These are phyloP conservation scores for Candida sonorensis DNA, from an alignment of 805 yeast species.

Conservation along the genomic window DNA sequence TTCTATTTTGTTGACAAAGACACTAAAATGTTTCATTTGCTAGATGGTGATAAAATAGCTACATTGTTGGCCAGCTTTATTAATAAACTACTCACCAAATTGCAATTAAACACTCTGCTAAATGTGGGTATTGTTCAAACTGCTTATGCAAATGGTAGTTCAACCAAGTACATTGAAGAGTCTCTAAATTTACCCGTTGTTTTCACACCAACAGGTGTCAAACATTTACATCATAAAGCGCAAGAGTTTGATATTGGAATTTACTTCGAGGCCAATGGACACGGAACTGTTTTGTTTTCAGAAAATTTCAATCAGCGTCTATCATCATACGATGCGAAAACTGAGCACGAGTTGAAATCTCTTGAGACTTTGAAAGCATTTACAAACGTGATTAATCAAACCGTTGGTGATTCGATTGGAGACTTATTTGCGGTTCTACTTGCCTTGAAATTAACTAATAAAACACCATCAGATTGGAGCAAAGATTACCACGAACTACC, in stretches of 20 bases:
- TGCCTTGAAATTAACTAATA: constrained; percentile 41
- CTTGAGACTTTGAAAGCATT: constrained; percentile 51
- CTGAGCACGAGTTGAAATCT: constrained; percentile 39
- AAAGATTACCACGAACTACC: constrained; percentile 77
- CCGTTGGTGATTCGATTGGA: constrained; percentile 98
- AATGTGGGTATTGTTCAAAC: constrained; percentile 85
- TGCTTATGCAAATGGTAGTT: constrained; percentile 94
- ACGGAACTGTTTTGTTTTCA: constrained; percentile 88
- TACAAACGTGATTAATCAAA: constrained; percentile 77
- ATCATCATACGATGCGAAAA: constrained; percentile 25
- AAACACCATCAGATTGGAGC: constrained; percentile 66
- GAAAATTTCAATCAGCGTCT: too few relatives aligned
- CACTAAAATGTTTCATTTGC: constrained; percentile 40
- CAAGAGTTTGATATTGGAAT: constrained; percentile 81
- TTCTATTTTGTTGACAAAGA: constrained; percentile 51
- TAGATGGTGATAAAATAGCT: constrained; percentile 94
- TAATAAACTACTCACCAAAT: constrained; percentile 37
- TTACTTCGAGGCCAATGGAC: constrained; percentile 99
- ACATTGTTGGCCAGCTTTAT: constrained; percentile 71
- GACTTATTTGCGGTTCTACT: constrained; percentile 76
- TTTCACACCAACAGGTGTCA: constrained; percentile 94
- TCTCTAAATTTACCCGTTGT: constrained; percentile 67
- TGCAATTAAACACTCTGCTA: constrained; percentile 32
- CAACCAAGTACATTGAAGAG: constrained; percentile 64
- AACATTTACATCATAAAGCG: constrained; percentile 92